Base-by-base conservation (phyloP, 768 basidiomycete genomes). In the Suillus occidentalis region DNA sequence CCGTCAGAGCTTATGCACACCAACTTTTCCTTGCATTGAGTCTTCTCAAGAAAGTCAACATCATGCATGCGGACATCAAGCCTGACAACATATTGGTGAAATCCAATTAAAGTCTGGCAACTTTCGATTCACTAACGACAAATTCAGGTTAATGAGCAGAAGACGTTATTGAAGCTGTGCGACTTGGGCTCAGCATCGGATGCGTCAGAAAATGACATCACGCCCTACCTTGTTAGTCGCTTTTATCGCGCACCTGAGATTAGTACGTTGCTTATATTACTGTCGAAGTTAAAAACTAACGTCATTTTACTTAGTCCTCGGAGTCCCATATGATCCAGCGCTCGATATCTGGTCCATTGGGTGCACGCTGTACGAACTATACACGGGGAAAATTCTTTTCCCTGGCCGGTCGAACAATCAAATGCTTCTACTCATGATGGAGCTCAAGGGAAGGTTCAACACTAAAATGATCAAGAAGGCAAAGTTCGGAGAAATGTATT, bases 221-320 rank as follows among this genome's bases (percentile, higher is more conserved):
- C 97, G 9, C 97, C 97, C 12, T 99, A 99, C 77, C 89, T 99
- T 63, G 97, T 98, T 65, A 95, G 93, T 69, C 84, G 97, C 55
- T 99, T 99, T 79, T 99, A 99, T 75, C 92, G 97, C 52, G 97
- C 97, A 2, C 97, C 97, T 2, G 97, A 99, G 80, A 99, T 99
- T 73, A 99, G 97, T 98, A 72, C 74, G 86, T 83, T 68, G 25
- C 36, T 25, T 47, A 45, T 47, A 43, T 45, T 58, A 22, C n/a
- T 60, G 40, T 56, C 63, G 65, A 59, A 66, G 56, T 56, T 63
- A 25, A 25, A 65, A 45, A 63, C 70, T 73, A 43, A 73, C 67
- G 58, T 65, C 55, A 36, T 58, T 22, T 65, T 62, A 31, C 64
- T 31, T 70, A 98, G 96, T 99, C 72, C 88, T 99, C 63, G 97